Conservation (phyloP, 2,329 filamentous ascomycete species). For the Lojkania enalia region DNA sequence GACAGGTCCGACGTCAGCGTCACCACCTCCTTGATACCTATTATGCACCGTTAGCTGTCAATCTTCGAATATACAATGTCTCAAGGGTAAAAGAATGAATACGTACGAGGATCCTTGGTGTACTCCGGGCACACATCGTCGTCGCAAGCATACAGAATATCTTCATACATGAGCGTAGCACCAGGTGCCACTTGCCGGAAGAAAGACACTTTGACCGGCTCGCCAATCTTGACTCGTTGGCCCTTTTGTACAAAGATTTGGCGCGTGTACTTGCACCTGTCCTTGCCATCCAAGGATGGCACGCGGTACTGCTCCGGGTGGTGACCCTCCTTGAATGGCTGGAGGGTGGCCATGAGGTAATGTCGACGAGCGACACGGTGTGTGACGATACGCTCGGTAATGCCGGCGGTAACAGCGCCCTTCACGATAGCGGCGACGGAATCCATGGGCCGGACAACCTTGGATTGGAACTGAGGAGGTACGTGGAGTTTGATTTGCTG, state of each 20-base stretch:
- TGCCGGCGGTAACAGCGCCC: constrained; percentile 95
- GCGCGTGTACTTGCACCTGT: constrained; percentile 96
- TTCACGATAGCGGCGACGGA: constrained; percentile 98
- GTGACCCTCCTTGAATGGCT: constrained; percentile 98
- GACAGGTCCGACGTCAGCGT: constrained; percentile 96
- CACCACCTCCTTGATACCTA: constrained; percentile 98
- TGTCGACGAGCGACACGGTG: constrained; percentile 96
- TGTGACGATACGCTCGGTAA: constrained; percentile 94
- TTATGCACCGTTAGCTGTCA: constrained; percentile 8
- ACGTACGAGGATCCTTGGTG: constrained; percentile 98
- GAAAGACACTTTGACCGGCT: constrained; percentile 98
- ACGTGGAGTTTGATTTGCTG: constrained; percentile 99
- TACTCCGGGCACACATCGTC: constrained; percentile 98
- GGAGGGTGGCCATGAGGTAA: constrained; percentile 98
- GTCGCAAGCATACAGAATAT: constrained; percentile 95
- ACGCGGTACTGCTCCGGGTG: constrained; percentile 98
- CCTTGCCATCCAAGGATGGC: constrained; percentile 92
- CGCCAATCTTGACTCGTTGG: constrained; percentile 97
- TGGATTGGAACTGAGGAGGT: constrained; percentile 95
- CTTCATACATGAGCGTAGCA: constrained; percentile 98
- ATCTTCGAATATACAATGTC: neutral
- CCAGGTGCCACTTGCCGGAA: constrained; percentile 97
- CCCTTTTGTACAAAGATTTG: constrained; percentile 99
- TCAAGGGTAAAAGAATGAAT: neutral
- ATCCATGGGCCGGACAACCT: constrained; percentile 98